Conservation (phyloP, 768 basidiomycete species). For the Ramaria rubella region DNA sequence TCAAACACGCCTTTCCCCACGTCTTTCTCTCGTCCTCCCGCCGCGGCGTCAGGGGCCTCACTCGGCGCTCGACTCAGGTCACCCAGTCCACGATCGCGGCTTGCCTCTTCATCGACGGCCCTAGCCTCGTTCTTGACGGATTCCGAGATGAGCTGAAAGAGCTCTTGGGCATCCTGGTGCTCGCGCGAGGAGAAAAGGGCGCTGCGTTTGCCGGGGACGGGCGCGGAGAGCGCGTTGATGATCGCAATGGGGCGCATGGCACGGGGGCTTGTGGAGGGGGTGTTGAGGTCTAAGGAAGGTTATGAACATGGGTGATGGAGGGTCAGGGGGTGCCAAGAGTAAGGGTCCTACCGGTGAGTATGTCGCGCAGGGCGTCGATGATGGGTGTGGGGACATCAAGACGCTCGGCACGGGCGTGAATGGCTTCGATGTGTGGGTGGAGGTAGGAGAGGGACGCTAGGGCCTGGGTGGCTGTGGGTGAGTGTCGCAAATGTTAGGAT, state of each 20-base stretch:
- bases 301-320: conserved; percentile 7
- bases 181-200: conserved; percentile 81
- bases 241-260: conserved; percentile 69
- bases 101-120: conserved; percentile 64
- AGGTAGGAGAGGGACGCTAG: conserved; percentile 82
- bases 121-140: conserved; percentile 80
- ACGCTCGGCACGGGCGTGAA: conserved; percentile 69
- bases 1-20: conserved; percentile 74
- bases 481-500: background rate
- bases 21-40: conserved; percentile 26
- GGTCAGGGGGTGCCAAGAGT: background rate
- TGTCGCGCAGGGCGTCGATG: conserved; percentile 68
- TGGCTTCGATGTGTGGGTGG: conserved; percentile 68
- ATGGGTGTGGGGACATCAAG: conserved; percentile 82
- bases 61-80: conserved; percentile 33
- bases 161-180: conserved; percentile 96
- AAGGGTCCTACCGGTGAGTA: conserved; percentile 53
- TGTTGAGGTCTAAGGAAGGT: conserved; percentile 51
- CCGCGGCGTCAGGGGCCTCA: background rate
- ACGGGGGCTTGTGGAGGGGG: conserved; percentile 47
- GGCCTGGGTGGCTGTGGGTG: conserved; percentile 47
- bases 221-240: conserved; percentile 58
- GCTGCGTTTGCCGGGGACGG: conserved; percentile 44
- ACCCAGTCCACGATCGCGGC: conserved; percentile 65
- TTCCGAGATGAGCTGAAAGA: conserved; percentile 92